Base-by-base conservation (phyloP, 2,329 filamentous ascomycete genomes). In the Bipolaris victoriae region DNA sequence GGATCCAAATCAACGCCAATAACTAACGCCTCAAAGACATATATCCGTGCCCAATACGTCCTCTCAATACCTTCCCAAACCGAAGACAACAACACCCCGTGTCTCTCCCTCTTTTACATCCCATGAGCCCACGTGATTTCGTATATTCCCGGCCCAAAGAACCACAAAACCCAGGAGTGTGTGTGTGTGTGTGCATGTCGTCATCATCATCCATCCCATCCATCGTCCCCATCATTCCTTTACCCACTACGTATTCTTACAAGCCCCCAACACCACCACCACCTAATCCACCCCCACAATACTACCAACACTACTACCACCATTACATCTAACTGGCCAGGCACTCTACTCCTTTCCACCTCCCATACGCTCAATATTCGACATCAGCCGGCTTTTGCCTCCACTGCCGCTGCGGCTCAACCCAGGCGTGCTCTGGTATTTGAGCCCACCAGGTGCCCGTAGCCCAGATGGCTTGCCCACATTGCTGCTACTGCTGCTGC, bases 281-380 rank as follows among this genome's bases (percentile, higher is more conserved):
- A 20, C 10, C 39, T 11, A 44, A 10, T n/a, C 40, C 20, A 16
- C 26, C 24, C n/a, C 24, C n/a, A 44, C 24, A 45, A 45, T 13
- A 29, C 24, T 13, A 39, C 13, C 5, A 39, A 39, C 16, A 39
- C 36, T 4, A 9, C n/a, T 47, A 47, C 48, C n/a, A 44, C 43
- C 35, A 55, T 39, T 22, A n/a, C 48, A 29, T 43, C 33, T 49
- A 35, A 33, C 39, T 16, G 51, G 26, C 46, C 40, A 58, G 46
- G 46, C 31, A 55, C 50, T 40, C 61, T 70, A 70, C 46, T 69
- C 67, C 58, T 58, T 65, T 11, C 63, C 62, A 1, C 82, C 88
- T 9, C 91, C 91, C 92, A 96, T 96, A 77, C 88, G 87, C 81
- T 96, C 91, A 74, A 96, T 95, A 16, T 90, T 92, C 67, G 84